Base-by-base conservation (phyloP, 306 rosid species). In the Albizia julibrissin region DNA sequence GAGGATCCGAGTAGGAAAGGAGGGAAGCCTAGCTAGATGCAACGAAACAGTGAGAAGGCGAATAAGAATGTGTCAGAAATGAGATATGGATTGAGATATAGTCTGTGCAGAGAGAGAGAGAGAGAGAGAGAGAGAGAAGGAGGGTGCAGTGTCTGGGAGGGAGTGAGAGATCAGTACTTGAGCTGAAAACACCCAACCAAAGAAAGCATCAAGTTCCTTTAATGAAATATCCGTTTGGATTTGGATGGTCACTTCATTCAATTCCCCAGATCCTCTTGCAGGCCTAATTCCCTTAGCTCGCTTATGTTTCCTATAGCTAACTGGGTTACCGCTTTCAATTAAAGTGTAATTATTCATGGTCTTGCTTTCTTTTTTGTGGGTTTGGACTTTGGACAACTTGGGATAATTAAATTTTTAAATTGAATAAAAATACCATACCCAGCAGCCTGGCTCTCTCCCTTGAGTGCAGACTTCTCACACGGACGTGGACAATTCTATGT, bases 51-150 rank as follows among this genome's bases (percentile, higher is more conserved):
- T 54, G 24, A 54, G 10, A 19, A 21, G 61, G 24, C 26, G 11
- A 19, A n/a, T n/a, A 42, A 34, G 52, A 40, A 69, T n/a, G 52
- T 69, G 74, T 69, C 74, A 69, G 74, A 69, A 40, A n/a, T 13
- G 61, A 72, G 58, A 72, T 72, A 43, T 10, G 22, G 6, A 5
- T 9, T 44, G 75, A 42, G 75, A 71, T 71, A 31, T 44, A 1
- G 8, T 71, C 46, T 16, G 50, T 13, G 16, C 70, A 4, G 16
- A 44, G 6, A 49, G 22, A 50, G 58, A 50, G 59, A 44, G 6
- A 49, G n/a, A 50, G 56, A 49, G 58, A 49, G n/a, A 50, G 59
- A 19, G 59, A 43, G 37, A 44, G 5, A 43, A 4, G 22, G n/a
- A 40, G 14, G 66, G 6, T 10, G 66, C 33, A 22, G 66, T 24